These are phyloP conservation scores for Penicillium sp. DNA, from an alignment of 2,329 filamentous ascomycete genomes.

Conservation along the genomic window DNA sequence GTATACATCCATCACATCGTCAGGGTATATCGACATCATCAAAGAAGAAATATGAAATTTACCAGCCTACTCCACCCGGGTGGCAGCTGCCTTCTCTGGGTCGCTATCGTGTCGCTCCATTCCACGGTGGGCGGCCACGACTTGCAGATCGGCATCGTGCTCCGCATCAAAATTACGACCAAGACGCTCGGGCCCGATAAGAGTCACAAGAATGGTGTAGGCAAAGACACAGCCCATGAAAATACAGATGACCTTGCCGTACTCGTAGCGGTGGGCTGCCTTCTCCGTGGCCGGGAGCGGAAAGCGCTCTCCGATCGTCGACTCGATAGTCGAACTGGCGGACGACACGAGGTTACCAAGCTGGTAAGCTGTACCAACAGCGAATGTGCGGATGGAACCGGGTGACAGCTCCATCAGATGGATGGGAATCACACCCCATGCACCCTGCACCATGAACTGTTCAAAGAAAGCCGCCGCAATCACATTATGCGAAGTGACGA, in stretches of 20 bases:
- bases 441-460: conserved; percentile 75
- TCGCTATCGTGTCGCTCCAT: conserved; percentile 25
- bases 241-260: conserved; percentile 82
- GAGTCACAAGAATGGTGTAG: conserved; percentile 54
- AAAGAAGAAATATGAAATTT: neutral
- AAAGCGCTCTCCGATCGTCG: conserved; percentile 71
- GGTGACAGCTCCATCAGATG: conserved; percentile 65
- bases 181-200: conserved; percentile 50
- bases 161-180: conserved; percentile 48
- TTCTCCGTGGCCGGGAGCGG: conserved; percentile 60
- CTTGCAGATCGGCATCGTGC: conserved; percentile 47
- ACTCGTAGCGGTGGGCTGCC: conserved; percentile 60
- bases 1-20: neutral
- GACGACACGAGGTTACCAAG: conserved; percentile 61
- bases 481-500: conserved; percentile 59
- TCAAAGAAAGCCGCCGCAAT: conserved; percentile 83
- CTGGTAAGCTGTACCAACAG: conserved; percentile 63
- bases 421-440: conserved; percentile 72
- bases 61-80: conserved; percentile 1
- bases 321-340: conserved; percentile 71
- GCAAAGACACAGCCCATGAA: conserved; percentile 83
- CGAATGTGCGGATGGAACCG: conserved; percentile 59
- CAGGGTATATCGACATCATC: neutral
- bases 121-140: conserved; percentile 39
- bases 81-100: conserved; percentile 27